Evolutionary conservation across 257 asterid species (phyloP).

Genomic region (Solanum bukasovii): DNA sequence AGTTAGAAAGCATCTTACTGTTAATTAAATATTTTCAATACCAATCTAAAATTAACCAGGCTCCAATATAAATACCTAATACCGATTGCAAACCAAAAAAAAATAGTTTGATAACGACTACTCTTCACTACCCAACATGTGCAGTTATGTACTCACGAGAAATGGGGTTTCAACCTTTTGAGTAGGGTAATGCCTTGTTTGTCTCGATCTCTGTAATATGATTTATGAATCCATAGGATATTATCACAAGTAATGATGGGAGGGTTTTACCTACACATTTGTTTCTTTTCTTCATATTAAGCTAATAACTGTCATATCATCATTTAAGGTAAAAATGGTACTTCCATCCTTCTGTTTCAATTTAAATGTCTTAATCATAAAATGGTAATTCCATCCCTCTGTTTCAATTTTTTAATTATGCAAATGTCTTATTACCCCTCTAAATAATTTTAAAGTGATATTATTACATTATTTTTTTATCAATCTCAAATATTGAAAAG

Average conservation of each 20-base stretch:
- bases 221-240: neutral
- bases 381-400: too few species aligned
- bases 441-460: too few species aligned
- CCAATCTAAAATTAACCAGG: fast-evolving
- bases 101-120: neutral
- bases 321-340: neutral
- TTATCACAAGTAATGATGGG: neutral
- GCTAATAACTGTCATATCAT: neutral
- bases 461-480: too few species aligned
- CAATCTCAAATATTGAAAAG: too few species aligned
- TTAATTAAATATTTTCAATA: too few species aligned
- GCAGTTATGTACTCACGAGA: conserved; percentile 3
- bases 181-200: neutral
- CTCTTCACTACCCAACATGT: neutral
- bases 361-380: too few species aligned
- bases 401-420: too few species aligned
- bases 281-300: neutral
- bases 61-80: too few species aligned
- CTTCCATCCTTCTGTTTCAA: too few species aligned
- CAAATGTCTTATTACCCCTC: too few species aligned
- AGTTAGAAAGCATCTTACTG: too few species aligned
- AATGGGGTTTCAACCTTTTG: neutral
- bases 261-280: neutral
- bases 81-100: neutral
- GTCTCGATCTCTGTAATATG: neutral